Percentiles rank a stretch among this genome's conserved stretches.
Evolutionary conservation across 192 early-diverging fungal genomes (phyloP).

Genomic region (Coemansia sp.): DNA sequence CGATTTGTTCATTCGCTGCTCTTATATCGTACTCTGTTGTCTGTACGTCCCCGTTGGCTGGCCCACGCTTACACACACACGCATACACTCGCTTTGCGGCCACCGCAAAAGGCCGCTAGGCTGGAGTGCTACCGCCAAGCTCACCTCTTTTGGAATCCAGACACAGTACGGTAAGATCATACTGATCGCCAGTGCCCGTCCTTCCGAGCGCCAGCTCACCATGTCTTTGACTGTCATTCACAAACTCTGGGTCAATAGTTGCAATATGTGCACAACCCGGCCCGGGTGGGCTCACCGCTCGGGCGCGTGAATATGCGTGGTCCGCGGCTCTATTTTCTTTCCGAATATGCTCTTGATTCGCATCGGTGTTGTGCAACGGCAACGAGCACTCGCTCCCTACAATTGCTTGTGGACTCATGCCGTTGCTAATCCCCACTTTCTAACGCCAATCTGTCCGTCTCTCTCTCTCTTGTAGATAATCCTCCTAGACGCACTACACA

Average conservation of each 20-base stretch:
- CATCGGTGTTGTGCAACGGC: background rate
- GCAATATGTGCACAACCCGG: background rate
- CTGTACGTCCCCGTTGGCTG: conserved; percentile 5
- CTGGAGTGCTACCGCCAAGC: background rate
- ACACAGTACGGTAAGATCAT: conserved; percentile 10
- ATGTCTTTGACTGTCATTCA: background rate
- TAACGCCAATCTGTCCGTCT: conserved; percentile 1
- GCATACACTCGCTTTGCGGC: background rate
- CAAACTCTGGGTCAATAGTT: background rate
- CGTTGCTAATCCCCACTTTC: conserved; percentile 1
- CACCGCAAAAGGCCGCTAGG: background rate
- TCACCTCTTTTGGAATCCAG: background rate
- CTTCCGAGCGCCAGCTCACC: background rate
- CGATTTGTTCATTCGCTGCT: background rate
- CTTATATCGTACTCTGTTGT: background rate
- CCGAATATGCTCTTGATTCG: background rate
- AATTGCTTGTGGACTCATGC: background rate
- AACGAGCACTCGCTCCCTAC: conserved; percentile 1
- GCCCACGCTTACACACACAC: conserved; percentile 1
- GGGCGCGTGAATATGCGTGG: conserved; percentile 6
- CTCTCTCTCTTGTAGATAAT: conserved; percentile 8
- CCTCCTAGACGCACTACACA: background rate
- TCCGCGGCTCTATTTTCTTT: conserved; percentile 7
- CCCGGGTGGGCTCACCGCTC: background rate
- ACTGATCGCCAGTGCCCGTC: conserved; percentile 1